These are phyloP conservation scores for Ceratobasidium sp. DNA, from an alignment of 1,284 basidiomycete species.

Conservation along the genomic window DNA sequence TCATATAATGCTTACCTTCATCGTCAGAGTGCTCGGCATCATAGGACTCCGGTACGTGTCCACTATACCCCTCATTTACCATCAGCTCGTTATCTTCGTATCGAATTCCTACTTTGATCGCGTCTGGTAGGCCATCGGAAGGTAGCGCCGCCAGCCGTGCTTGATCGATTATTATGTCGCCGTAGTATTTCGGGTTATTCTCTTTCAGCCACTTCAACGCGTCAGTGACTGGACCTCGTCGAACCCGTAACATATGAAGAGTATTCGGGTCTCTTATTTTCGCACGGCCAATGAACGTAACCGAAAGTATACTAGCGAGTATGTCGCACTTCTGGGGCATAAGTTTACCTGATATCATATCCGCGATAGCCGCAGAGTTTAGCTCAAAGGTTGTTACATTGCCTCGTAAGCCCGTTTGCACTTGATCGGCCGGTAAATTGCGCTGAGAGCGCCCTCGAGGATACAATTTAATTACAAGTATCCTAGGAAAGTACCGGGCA, in stretches of 20 bases:
- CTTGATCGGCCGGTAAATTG: conserved; percentile 45
- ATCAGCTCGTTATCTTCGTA: not conserved
- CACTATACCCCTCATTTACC: conserved; percentile 1
- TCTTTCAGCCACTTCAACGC: conserved; percentile 50
- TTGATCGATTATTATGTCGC: not conserved
- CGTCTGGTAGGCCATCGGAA: conserved; percentile 42
- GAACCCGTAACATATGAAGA: conserved; percentile 52
- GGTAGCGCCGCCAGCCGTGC: conserved; percentile 16
- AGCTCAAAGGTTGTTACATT: conserved; percentile 57
- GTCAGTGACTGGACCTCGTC: conserved; percentile 49
- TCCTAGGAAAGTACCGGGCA: conserved; percentile 51
- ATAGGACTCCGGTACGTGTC: conserved; percentile 14
- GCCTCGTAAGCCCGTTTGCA: conserved; percentile 56
- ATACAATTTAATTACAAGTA: conserved; percentile 57
- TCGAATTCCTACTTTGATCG: conserved; percentile 17
- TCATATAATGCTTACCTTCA: too few species aligned
- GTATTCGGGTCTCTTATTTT: conserved; percentile 54
- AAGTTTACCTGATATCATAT: conserved; percentile 56
- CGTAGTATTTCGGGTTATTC: conserved; percentile 38
- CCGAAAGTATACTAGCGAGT: conserved; percentile 55
- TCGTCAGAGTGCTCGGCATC: too few species aligned
- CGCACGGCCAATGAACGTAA: conserved; percentile 57
- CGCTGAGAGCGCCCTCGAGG: conserved; percentile 51
- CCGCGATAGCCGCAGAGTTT: conserved; percentile 51
- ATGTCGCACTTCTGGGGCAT: conserved; percentile 56